Evolutionary conservation across 371 early-diverging fungal species (phyloP).

Genomic region (Chytridium lagenaria): DNA sequence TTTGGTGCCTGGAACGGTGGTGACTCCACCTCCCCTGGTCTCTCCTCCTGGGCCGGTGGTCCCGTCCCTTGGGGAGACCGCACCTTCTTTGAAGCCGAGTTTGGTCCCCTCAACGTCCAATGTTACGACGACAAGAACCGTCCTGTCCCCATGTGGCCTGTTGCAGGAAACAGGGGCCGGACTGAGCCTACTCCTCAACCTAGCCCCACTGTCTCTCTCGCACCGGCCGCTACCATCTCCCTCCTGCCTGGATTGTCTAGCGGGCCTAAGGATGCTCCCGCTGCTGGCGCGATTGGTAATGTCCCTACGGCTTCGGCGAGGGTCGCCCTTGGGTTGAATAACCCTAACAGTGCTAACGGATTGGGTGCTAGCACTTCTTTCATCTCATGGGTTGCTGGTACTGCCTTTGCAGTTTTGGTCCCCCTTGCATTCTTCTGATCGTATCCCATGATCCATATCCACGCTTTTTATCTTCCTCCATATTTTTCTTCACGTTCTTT

Average conservation of each 20-base stretch:
- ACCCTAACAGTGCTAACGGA: not conserved
- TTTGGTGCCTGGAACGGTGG: slow-evolving; percentile 77
- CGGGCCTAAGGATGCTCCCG: not conserved
- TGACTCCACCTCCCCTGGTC: slow-evolving; percentile 55
- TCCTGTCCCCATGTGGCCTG: not conserved
- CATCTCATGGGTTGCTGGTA: too few relatives aligned
- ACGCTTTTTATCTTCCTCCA: too few relatives aligned
- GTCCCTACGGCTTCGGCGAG: not conserved
- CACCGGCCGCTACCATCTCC: not conserved
- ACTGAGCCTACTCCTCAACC: not conserved
- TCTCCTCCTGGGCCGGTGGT: slow-evolving; percentile 69
- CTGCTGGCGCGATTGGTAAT: not conserved
- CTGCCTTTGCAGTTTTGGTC: too few relatives aligned
- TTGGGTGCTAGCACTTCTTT: too few relatives aligned
- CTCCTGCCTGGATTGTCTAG: not conserved
- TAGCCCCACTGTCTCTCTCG: not conserved
- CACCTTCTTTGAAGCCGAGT: slow-evolving; percentile 9
- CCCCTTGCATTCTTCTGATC: too few relatives aligned
- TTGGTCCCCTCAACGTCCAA: slow-evolving; percentile 14
- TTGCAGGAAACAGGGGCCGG: not conserved
- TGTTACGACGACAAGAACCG: slow-evolving; percentile 25
- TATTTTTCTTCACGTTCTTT: too few relatives aligned
- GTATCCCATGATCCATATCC: too few relatives aligned
- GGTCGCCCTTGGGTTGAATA: slow-evolving; percentile 6
- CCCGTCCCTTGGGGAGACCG: slow-evolving; percentile 40